Percentiles rank a stretch among this genome's conserved stretches.
phyloP scores from a whole-genome alignment of 306 rosid species.

The Sesbania bispinosa region DNA sequence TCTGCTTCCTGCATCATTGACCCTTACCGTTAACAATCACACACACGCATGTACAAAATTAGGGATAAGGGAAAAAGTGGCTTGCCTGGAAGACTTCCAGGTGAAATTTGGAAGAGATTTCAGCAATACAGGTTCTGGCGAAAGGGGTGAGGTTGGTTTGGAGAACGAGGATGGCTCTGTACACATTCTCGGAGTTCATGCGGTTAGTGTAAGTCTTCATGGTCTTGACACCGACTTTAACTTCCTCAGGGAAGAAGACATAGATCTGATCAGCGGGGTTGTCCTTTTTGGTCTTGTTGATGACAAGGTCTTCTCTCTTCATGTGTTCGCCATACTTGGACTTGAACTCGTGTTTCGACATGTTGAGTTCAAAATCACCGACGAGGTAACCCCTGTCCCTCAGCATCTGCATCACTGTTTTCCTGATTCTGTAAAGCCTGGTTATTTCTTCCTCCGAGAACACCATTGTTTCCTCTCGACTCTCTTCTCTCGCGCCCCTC shows the following conservation, averaged over 20 bases:
- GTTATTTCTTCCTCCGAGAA: constrained; percentile 49
- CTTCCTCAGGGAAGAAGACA: constrained; percentile 68
- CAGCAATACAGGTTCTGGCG: constrained; percentile 42
- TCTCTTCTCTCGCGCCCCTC: too few species aligned
- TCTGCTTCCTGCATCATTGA: constrained; percentile 63
- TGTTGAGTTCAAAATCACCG: constrained; percentile 51
- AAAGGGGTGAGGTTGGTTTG: constrained; percentile 57
- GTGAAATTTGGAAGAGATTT: constrained; percentile 47
- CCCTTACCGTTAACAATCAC: too few species aligned
- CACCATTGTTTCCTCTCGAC: constrained; percentile 55
- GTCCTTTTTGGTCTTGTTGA: constrained; percentile 50
- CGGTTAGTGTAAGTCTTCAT: constrained; percentile 55
- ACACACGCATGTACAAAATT: too few species aligned
- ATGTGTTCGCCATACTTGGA: constrained; percentile 37
- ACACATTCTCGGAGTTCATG: constrained; percentile 68
- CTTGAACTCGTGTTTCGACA: constrained; percentile 50
- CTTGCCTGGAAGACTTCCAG: constrained; percentile 74
- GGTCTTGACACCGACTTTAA: constrained; percentile 55
- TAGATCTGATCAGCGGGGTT: constrained; percentile 55
- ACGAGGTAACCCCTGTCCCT: constrained; percentile 55
- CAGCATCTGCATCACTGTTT: constrained; percentile 71
- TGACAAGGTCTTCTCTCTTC: constrained; percentile 70
- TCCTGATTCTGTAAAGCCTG: constrained; percentile 44
- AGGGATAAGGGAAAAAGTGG: neutral
- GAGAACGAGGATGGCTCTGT: constrained; percentile 57